Conservation (phyloP, 1,284 basidiomycete species). For the Leccinum subspadiceum region DNA sequence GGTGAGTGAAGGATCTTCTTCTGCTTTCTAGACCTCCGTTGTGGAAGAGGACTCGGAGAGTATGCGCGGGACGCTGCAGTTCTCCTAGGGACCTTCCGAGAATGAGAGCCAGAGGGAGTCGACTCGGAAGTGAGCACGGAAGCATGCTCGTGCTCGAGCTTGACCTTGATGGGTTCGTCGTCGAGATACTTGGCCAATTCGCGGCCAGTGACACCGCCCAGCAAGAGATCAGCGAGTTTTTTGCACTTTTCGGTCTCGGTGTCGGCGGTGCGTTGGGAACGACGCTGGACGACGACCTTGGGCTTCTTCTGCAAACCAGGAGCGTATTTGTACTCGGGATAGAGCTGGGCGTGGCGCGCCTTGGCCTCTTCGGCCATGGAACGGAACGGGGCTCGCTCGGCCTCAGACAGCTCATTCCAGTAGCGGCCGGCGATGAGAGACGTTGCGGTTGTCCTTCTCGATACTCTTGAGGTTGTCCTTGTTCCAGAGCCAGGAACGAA, state of each 20-base stretch:
- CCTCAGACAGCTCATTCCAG: conserved; percentile 41
- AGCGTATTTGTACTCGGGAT: conserved; percentile 58
- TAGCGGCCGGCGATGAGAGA: conserved; percentile 49
- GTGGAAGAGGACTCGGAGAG: conserved; percentile 1
- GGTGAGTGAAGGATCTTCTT: not conserved
- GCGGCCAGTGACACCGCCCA: conserved; percentile 40
- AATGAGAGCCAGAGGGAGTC: too few species aligned
- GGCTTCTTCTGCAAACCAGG: conserved; percentile 36
- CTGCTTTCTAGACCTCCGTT: conserved; percentile 8
- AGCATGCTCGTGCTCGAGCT: conserved; percentile 2
- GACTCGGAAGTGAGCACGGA: conserved; percentile 14
- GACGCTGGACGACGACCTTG: conserved; percentile 24
- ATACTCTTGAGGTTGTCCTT: conserved; percentile 41
- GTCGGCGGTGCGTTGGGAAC: conserved; percentile 28
- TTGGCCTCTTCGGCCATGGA: conserved; percentile 47
- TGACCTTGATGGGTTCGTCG: conserved; percentile 1
- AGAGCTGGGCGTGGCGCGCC: conserved; percentile 44
- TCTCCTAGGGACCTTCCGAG: too few species aligned
- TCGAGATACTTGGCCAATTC: conserved; percentile 30
- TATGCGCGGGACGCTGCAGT: not conserved
- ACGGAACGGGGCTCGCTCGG: conserved; percentile 41
- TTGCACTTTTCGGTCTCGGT: conserved; percentile 41
- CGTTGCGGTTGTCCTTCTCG: conserved; percentile 49
- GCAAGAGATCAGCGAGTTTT: conserved; percentile 42
- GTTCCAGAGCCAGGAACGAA: conserved; percentile 68